Percentiles rank a stretch among this genome's conserved stretches.
Conservation (phyloP, 306 rosid genomes). For the Comarum palustre region DNA sequence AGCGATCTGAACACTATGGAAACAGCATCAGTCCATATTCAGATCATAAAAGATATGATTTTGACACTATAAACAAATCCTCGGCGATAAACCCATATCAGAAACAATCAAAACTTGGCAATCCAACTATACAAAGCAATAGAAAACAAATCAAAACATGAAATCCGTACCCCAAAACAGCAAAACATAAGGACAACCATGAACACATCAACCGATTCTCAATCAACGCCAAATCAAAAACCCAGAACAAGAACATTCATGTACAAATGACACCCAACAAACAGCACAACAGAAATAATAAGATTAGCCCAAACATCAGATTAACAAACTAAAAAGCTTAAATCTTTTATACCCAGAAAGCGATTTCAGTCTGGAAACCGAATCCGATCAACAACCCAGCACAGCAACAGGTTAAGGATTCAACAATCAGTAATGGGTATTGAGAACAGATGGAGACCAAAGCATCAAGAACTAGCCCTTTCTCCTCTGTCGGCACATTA, state of each 20-base stretch:
- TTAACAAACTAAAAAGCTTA: neutral
- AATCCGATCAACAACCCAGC: slow-evolving; percentile 37
- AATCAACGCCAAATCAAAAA: slow-evolving; percentile 15
- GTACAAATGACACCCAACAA: slow-evolving; percentile 28
- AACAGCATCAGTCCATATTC: slow-evolving; percentile 11
- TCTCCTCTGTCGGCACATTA: slow-evolving; percentile 31
- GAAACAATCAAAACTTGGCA: slow-evolving; percentile 17
- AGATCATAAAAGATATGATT: neutral
- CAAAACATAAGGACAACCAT: neutral
- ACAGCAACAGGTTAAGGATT: slow-evolving; percentile 18
- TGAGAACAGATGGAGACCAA: slow-evolving; percentile 8
- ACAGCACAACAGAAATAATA: neutral
- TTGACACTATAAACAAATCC: neutral
- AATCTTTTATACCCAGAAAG: slow-evolving; percentile 31
- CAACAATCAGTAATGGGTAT: slow-evolving; percentile 28
- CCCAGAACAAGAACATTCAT: slow-evolving; percentile 14
- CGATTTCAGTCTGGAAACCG: slow-evolving; percentile 27
- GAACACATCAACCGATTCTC: neutral
- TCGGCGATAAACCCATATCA: slow-evolving; percentile 20
- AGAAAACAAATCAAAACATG: slow-evolving; percentile 7
- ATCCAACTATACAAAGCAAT: slow-evolving; percentile 15
- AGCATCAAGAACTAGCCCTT: slow-evolving; percentile 15
- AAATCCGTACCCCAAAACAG: slow-evolving; percentile 24
- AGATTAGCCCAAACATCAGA: slow-evolving; percentile 16
- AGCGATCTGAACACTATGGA: slow-evolving; percentile 1